Evolutionary conservation across 805 yeast species (phyloP).

Genomic region (Priceomyces haplophilus): DNA sequence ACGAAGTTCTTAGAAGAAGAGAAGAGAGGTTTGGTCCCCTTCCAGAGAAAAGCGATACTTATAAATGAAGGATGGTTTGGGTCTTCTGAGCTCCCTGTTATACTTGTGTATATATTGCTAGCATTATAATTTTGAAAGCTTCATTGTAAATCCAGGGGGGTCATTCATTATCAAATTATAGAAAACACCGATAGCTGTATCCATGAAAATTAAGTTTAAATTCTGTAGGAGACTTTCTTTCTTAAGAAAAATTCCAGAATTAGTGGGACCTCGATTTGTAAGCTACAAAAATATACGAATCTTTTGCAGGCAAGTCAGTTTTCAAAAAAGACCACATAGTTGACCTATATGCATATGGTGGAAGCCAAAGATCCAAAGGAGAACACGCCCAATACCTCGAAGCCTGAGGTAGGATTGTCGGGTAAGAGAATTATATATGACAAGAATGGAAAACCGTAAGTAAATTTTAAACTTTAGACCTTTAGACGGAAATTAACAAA

Average conservation of each 20-base stretch:
- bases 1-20: constrained; percentile 35
- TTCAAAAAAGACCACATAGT: no score
- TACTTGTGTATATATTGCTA: no score
- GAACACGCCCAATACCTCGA: not conserved
- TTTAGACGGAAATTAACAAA: constrained; percentile 6
- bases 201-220: no score
- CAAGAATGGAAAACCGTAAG: constrained; percentile 92
- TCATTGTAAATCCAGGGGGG: no score
- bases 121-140: no score
- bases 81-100: no score
- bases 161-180: no score
- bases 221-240: not conserved
- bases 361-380: not conserved
- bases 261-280: not conserved
- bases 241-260: not conserved
- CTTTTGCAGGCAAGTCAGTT: no score
- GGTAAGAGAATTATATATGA: constrained; percentile 76
- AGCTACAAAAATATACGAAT: not conserved
- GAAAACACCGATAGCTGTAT: no score
- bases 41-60: not conserved
- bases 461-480: constrained; percentile 12
- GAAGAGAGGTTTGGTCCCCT: constrained; percentile 11
- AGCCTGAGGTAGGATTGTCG: constrained; percentile 50
- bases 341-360: not conserved
- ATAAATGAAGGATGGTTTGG: no score